Evolutionary conservation across 495 filamentous ascomycete species (phyloP), one percentile per base, ranked within the genome.

Genomic region (Neurospora sp.): DNA sequence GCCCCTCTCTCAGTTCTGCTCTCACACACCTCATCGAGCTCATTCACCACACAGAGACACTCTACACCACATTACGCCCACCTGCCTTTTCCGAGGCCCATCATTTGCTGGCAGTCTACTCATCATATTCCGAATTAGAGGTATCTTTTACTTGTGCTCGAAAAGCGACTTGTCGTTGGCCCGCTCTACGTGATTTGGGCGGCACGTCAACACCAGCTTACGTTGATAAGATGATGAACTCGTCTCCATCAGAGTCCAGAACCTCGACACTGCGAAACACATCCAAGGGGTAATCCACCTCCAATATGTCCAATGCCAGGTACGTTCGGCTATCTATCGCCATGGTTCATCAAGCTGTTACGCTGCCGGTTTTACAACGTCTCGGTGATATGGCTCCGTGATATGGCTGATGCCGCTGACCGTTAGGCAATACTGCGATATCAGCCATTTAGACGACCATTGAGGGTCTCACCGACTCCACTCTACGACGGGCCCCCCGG

Each of bases 391-490:
- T 35, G 23, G 49, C 54, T 62, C 54, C 27, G 27, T 18, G 54
- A 35, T 66, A 66, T 66, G 54, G 54, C 54, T 35, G 54, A 31
- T 66, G 54, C 54, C 27, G 27, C 6, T 66, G 54, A 35, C 54
- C 54, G 54, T 66, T 66, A 14, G 23, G 54, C 27, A 12, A 62
- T 8, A 62, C 23, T 23, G 46, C 46, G 20, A 31, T 23, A 54
- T 54, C 11, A 60, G n/a, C 20, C 20, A 60, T 31, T 12, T 14
- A 37, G 10, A 37, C 54, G 1, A 37, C 27, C 54, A 66, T 35
- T 35, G 54, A 66, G 54, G 14, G 39, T 72, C 73, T 78, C 72
- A 77, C 77, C 75, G 78, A 77, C 78, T 76, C 78, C 78, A 80
- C 78, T 46, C 39, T 54, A 37, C 69, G 18, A 20, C 49, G 72